phyloP scores from a whole-genome alignment of 2,329 filamentous ascomycete species.

The Sporothrix schenckii region DNA sequence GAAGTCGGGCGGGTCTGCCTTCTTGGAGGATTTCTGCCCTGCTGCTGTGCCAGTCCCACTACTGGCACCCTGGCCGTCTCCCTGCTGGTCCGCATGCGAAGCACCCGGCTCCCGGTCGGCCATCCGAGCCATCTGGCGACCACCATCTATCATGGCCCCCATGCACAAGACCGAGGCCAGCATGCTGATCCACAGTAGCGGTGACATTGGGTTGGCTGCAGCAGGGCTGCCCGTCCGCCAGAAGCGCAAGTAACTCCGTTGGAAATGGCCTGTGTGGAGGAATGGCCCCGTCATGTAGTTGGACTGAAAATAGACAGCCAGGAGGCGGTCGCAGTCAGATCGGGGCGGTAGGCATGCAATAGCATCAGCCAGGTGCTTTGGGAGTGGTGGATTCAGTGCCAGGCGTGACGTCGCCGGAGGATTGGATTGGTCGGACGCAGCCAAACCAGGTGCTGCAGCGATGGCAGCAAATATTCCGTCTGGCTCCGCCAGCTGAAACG shows the following conservation, averaged over 20 bases:
- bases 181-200: slow-evolving; percentile 55
- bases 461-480: slow-evolving; percentile 45
- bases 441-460: background rate
- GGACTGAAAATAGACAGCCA: slow-evolving; percentile 47
- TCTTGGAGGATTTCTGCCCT: slow-evolving; percentile 29
- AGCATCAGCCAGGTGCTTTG: slow-evolving; percentile 43
- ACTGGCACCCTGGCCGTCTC: background rate
- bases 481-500: slow-evolving; percentile 36
- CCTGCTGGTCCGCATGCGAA: background rate
- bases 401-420: background rate
- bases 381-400: slow-evolving; percentile 17
- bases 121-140: slow-evolving; percentile 39
- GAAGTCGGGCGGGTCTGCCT: slow-evolving; percentile 39
- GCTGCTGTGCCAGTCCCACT: background rate
- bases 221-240: slow-evolving; percentile 43
- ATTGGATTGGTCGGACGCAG: background rate
- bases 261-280: slow-evolving; percentile 51
- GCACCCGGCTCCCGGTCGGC: slow-evolving; percentile 23
- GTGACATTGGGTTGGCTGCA: slow-evolving; percentile 44
- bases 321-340: slow-evolving; percentile 44
- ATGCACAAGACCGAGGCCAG: slow-evolving; percentile 53
- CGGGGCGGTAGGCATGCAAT: slow-evolving; percentile 45
- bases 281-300: slow-evolving; percentile 47
- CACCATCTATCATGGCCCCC: slow-evolving; percentile 40
- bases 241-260: slow-evolving; percentile 53